Evolutionary conservation across 371 early-diverging fungal genomes (phyloP).

Genomic region (Mortierella sp.): DNA sequence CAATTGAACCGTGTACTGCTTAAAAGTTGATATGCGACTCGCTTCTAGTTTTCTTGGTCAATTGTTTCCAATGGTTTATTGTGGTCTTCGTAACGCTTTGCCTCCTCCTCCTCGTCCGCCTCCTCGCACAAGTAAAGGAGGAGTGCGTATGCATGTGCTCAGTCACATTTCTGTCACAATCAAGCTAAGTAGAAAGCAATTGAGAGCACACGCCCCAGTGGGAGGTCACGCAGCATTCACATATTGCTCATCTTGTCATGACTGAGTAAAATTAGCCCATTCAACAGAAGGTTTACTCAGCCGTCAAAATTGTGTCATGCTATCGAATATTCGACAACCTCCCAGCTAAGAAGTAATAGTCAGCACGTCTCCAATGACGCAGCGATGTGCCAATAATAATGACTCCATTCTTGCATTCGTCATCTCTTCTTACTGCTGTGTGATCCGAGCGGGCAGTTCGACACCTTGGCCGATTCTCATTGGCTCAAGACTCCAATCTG

Average conservation of each 20-base stretch:
- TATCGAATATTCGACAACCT: background rate
- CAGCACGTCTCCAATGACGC: background rate
- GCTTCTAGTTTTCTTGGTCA: background rate
- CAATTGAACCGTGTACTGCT: background rate
- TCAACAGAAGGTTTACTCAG: background rate
- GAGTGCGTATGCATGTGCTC: background rate
- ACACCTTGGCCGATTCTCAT: constrained; percentile 3
- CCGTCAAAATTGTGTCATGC: background rate
- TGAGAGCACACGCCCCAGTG: background rate
- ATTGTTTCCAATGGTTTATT: too few species aligned
- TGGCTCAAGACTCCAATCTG: background rate
- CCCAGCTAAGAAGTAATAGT: background rate
- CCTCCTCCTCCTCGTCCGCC: too few species aligned
- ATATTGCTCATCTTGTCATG: too few species aligned
- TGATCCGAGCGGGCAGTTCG: background rate
- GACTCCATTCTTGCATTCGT: background rate
- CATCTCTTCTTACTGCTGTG: background rate
- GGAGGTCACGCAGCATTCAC: constrained; percentile 8
- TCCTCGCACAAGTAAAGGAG: background rate
- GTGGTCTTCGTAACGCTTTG: too few species aligned
- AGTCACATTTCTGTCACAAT: background rate
- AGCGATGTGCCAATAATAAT: background rate
- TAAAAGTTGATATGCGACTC: background rate
- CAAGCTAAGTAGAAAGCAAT: background rate
- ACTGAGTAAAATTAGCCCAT: background rate